These are phyloP conservation scores for Leishmania guyanensis DNA, from an alignment of 208 protist species.

Conservation along the genomic window DNA sequence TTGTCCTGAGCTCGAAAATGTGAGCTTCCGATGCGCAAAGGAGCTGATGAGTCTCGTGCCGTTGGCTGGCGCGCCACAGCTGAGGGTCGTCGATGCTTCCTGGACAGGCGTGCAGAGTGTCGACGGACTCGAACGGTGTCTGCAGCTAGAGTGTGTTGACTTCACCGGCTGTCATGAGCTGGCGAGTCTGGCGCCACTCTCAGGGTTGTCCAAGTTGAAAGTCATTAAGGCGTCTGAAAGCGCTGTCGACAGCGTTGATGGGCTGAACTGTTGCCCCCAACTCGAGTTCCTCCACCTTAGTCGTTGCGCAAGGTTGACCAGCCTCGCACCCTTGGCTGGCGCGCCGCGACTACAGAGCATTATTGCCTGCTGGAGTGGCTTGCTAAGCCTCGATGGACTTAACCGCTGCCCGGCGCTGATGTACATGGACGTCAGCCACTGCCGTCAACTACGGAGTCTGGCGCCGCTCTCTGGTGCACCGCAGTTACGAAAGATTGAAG, in stretches of 20 bases:
- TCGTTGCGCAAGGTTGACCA: background rate
- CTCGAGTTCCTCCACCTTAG: background rate
- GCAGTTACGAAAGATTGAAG: background rate
- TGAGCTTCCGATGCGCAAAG: background rate
- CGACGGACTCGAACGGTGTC: background rate
- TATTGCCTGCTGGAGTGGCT: background rate
- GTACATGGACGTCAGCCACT: background rate
- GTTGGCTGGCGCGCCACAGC: background rate
- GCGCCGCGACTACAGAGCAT: background rate
- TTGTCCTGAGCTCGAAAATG: background rate
- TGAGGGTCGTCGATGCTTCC: background rate
- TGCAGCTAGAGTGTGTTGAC: background rate
- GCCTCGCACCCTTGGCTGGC: background rate
- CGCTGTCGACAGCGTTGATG: background rate
- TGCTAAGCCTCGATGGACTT: background rate
- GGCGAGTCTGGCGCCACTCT: background rate
- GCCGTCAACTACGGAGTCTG: background rate
- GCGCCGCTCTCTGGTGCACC: background rate
- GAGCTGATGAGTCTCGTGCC: conserved; percentile 1
- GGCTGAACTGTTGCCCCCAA: background rate
- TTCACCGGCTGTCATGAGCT: background rate
- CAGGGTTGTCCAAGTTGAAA: background rate
- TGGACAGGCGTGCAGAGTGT: background rate
- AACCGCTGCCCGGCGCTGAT: background rate
- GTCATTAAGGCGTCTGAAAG: background rate